Conservation (phyloP, 371 early-diverging fungal genomes). For the Coemansia sp. region DNA sequence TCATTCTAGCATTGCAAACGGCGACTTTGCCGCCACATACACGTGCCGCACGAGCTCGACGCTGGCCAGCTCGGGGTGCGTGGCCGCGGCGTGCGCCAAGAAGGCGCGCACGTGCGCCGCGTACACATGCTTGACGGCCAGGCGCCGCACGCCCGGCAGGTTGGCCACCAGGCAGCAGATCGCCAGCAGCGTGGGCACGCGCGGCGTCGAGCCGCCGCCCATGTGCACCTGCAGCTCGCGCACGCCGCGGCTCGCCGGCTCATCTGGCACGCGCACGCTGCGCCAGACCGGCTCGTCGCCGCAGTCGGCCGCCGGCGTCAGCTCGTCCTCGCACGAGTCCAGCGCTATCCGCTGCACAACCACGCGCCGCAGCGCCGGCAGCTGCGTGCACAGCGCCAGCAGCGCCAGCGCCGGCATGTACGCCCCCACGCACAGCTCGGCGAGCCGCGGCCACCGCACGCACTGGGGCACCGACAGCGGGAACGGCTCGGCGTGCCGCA, state of each 20-base stretch:
- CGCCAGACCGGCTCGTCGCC: neutral
- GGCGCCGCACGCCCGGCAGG: conserved; percentile 13
- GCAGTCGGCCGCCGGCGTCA: neutral
- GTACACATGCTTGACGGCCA: conserved; percentile 33
- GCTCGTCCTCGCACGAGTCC: conserved; percentile 2
- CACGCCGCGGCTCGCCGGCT: conserved; percentile 14
- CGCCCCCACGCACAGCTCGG: conserved; percentile 26
- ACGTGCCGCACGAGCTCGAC: conserved; percentile 24
- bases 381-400: conserved; percentile 17
- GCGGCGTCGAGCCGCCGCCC: conserved; percentile 21
- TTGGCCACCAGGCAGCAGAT: conserved; percentile 29
- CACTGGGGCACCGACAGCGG: conserved; percentile 29
- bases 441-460: conserved; percentile 18
- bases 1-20: neutral
- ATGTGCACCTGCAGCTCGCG: conserved; percentile 41
- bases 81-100: neutral
- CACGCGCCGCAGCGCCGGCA: conserved; percentile 15
- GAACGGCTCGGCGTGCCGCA: conserved; percentile 28
- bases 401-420: conserved; percentile 25
- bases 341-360: conserved; percentile 32
- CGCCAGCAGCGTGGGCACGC: conserved; percentile 23
- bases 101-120: conserved; percentile 9
- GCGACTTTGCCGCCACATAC: conserved; percentile 10
- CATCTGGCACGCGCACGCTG: neutral
- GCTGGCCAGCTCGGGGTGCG: conserved; percentile 8